Base-by-base conservation (phyloP, 2,329 filamentous ascomycete species). In the Rasamsonia emersonii region DNA sequence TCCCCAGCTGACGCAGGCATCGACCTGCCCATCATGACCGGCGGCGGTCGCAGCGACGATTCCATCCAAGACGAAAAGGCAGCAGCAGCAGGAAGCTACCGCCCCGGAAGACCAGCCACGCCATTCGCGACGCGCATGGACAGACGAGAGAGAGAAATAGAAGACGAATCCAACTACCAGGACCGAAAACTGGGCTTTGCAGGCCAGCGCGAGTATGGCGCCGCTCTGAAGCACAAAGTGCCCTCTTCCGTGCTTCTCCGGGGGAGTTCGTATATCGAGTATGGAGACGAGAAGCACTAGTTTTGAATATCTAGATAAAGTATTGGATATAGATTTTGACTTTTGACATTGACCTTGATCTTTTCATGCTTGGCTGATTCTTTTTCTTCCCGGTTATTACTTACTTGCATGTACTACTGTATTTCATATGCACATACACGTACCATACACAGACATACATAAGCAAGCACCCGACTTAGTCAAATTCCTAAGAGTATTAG, bases 101-200 rank as follows among this genome's bases (percentile, higher is more conserved):
- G n/a, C n/a, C n/a, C n/a, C n/a, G n/a, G n/a, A n/a, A n/a, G n/a
- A n/a, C n/a, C 18, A 5, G 17, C 17, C 9, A 18, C 28, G n/a
- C 23, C 3, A 4, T 21, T 19, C n/a, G 18, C 9, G 15, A n/a
- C 11, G n/a, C n/a, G 28, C n/a, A 10, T 11, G 9, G 24, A 9
- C 24, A 26, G 15, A 17, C 14, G 17, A 17, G 11, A 24, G 14
- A 28, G 15, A 18, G 18, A 17, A 10, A 5, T 11, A 17, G 15
- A 7, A 17, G 33, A 35, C 25, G 45, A 49, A 23, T 43, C 48
- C 2, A 41, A 51, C 24, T 60, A 55, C 38, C 45, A 54, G 6
- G 56, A 62, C 35, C 56, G 64, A 42, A 67, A 67, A 37, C 26
- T 61, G 20, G 63, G 61, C 1, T 65, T 60, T 39, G 59, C 56